phyloP scores from a whole-genome alignment of 2,329 filamentous ascomycete species.

The Verticillium longisporum region DNA sequence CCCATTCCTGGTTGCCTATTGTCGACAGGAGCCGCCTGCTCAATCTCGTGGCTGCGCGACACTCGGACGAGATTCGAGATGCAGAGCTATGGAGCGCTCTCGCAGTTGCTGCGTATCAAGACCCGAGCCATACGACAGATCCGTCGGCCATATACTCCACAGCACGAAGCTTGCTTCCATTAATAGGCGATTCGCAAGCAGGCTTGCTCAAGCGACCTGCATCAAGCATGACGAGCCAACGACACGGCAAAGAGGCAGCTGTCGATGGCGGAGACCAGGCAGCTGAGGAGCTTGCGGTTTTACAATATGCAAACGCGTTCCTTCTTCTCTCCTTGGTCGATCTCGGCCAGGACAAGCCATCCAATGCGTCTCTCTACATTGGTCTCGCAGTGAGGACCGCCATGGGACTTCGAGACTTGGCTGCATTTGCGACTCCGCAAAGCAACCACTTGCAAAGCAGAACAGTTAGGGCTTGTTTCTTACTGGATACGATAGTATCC shows the following conservation, averaged over 20 bases:
- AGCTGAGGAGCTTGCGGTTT: not conserved
- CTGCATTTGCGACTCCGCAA: not conserved
- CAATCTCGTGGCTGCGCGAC: slow-evolving; percentile 15
- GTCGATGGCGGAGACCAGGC: not conserved
- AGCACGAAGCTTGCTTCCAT: slow-evolving; percentile 41
- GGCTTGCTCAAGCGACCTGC: not conserved
- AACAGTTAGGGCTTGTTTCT: slow-evolving; percentile 47
- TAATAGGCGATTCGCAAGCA: slow-evolving; percentile 28
- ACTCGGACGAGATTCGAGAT: slow-evolving; percentile 31
- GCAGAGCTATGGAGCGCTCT: slow-evolving; percentile 55
- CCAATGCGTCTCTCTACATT: slow-evolving; percentile 56
- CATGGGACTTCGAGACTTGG: slow-evolving; percentile 5
- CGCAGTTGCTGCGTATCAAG: slow-evolving; percentile 50
- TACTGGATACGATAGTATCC: slow-evolving; percentile 54
- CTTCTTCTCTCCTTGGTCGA: slow-evolving; percentile 56
- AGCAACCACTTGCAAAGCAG: not conserved
- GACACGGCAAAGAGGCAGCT: not conserved
- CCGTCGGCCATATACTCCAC: slow-evolving; percentile 39
- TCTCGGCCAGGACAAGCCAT: slow-evolving; percentile 49
- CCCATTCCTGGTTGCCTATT: slow-evolving; percentile 71
- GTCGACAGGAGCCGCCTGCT: slow-evolving; percentile 57
- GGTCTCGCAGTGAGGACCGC: slow-evolving; percentile 50
- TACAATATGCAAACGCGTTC: slow-evolving; percentile 45
- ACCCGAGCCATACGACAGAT: slow-evolving; percentile 21
- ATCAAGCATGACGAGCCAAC: not conserved